Conservation (phyloP, 2,329 filamentous ascomycete genomes). For the Arachnomyces sp. region DNA sequence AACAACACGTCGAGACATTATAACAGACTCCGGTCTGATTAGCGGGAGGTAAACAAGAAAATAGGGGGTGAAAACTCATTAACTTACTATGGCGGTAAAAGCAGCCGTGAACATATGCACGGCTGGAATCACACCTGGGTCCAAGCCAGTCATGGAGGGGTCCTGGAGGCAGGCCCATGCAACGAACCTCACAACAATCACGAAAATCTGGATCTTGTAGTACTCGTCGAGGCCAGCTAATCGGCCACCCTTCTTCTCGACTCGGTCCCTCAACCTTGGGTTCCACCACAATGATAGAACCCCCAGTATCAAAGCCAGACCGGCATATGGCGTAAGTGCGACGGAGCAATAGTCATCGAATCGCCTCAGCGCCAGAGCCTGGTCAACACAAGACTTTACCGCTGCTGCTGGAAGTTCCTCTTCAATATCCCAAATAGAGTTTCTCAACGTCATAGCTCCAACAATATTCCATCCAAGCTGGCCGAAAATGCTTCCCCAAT, state of each 20-base stretch:
- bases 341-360: constrained; percentile 22
- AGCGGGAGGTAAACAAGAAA: not conserved
- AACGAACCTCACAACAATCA: constrained; percentile 36
- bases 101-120: constrained; percentile 33
- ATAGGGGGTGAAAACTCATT: constrained; percentile 6
- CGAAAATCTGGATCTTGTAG: constrained; percentile 39
- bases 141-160: constrained; percentile 25
- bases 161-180: constrained; percentile 38
- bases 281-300: constrained; percentile 43
- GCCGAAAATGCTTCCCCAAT: constrained; percentile 35
- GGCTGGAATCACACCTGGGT: constrained; percentile 22
- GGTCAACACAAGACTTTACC: constrained; percentile 16
- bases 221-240: constrained; percentile 37
- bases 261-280: constrained; percentile 37
- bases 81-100: constrained; percentile 32
- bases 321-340: constrained; percentile 27
- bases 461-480: constrained; percentile 37
- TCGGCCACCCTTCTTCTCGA: constrained; percentile 33
- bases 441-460: constrained; percentile 21
- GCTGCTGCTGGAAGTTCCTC: constrained; percentile 12
- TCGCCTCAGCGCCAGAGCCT: constrained; percentile 13
- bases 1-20: constrained; percentile 30
- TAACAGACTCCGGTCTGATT: constrained; percentile 27
- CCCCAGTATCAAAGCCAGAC: constrained; percentile 33
- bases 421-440: constrained; percentile 7